Evolutionary conservation across 1,284 basidiomycete species (phyloP).

Genomic region (Microbotryomycetes sp.): DNA sequence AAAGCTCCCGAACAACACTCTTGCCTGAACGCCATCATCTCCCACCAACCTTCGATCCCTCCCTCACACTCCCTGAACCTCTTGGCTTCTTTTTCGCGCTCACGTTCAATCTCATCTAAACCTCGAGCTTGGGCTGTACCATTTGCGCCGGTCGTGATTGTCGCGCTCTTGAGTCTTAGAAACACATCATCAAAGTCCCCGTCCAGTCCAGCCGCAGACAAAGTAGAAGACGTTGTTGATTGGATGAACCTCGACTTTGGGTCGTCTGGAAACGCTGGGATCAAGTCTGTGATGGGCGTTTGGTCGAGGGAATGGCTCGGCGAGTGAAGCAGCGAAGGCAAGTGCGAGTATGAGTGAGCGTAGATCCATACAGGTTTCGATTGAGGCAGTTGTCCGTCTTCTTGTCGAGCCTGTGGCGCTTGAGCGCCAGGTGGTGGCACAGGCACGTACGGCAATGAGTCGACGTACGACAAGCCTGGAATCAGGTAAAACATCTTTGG

Average conservation of each 20-base stretch:
- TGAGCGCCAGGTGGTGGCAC: conserved; percentile 32
- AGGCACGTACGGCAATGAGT: conserved; percentile 57
- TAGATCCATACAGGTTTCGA: conserved; percentile 52
- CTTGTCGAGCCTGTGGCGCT: not conserved
- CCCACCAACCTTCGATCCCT: conserved; percentile 74
- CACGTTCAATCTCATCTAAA: conserved; percentile 13
- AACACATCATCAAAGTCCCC: conserved; percentile 48
- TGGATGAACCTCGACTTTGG: conserved; percentile 86
- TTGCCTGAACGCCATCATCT: conserved; percentile 86
- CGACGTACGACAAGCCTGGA: conserved; percentile 62
- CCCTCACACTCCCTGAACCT: conserved; percentile 28
- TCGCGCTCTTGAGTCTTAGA: conserved; percentile 52
- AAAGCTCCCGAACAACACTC: conserved; percentile 78
- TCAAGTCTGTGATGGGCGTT: conserved; percentile 57
- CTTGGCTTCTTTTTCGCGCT: conserved; percentile 26
- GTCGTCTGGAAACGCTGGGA: conserved; percentile 86
- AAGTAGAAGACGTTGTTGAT: conserved; percentile 54
- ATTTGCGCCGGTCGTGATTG: conserved; percentile 43
- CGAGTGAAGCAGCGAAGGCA: conserved; percentile 53
- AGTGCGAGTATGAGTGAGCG: conserved; percentile 62
- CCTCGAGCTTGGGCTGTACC: not conserved
- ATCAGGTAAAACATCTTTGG: conserved; percentile 53
- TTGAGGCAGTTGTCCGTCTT: conserved; percentile 1
- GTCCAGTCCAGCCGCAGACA: conserved; percentile 52
- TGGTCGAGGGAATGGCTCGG: conserved; percentile 32